phyloP scores from a whole-genome alignment of 306 rosid species.

The Betula pendula region DNA sequence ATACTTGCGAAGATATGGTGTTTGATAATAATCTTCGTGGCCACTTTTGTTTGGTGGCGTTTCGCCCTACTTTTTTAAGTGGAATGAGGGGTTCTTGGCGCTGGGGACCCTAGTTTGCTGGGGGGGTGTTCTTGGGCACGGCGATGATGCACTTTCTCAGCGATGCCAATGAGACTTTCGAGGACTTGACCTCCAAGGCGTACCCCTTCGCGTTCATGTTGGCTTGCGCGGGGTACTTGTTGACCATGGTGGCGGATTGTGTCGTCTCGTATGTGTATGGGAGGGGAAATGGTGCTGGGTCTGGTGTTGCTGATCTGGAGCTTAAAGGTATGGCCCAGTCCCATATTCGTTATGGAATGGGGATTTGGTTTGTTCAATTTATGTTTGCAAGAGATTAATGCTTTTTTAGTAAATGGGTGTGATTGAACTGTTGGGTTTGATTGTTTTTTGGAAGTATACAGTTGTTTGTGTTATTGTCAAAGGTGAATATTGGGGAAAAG shows the following conservation, averaged over 20 bases:
- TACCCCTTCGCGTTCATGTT: slow-evolving; percentile 79
- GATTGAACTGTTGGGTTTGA: background rate
- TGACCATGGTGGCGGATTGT: slow-evolving; percentile 69
- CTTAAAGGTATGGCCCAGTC: slow-evolving; percentile 38
- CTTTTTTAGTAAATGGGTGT: background rate
- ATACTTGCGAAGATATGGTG: slow-evolving; percentile 58
- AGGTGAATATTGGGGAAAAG: background rate
- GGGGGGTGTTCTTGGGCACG: slow-evolving; percentile 74
- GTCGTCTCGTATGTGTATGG: slow-evolving; percentile 42
- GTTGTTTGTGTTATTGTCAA: background rate
- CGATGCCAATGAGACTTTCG: slow-evolving; percentile 63
- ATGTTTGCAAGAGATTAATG: background rate
- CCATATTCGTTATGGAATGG: too few relatives aligned
- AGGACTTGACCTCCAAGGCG: slow-evolving; percentile 46
- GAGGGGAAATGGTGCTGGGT: slow-evolving; percentile 15
- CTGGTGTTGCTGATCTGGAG: slow-evolving; percentile 29
- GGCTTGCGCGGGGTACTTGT: slow-evolving; percentile 61
- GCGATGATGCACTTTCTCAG: slow-evolving; percentile 80
- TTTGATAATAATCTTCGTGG: slow-evolving; percentile 51
- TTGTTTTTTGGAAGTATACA: background rate
- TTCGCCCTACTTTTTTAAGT: slow-evolving; percentile 60
- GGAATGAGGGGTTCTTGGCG: slow-evolving; percentile 70
- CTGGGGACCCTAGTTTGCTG: slow-evolving; percentile 82
- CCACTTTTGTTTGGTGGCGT: slow-evolving; percentile 60
- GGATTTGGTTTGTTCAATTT: background rate